Percentiles rank a stretch among this genome's conserved stretches.
Conservation (phyloP, 441 rosid genomes). For the Adansonia rubrostipa region DNA sequence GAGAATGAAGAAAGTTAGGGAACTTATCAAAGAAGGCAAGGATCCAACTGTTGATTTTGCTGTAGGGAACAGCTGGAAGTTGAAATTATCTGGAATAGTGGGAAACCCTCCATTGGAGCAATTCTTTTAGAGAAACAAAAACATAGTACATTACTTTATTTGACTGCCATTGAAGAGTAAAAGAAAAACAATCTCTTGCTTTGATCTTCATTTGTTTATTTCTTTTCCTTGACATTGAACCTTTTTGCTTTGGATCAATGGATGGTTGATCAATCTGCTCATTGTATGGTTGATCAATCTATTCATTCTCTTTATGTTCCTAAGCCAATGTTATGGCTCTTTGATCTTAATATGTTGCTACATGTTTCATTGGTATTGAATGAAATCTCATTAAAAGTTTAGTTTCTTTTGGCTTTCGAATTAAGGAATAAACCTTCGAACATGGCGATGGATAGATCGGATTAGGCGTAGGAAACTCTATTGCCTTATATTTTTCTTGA, state of each 20-base stretch:
- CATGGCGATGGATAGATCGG: not conserved
- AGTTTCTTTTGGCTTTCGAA: not conserved
- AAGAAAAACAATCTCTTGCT: not conserved
- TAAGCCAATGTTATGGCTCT: not conserved
- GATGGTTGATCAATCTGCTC: no score
- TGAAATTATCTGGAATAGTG: constrained; percentile 15
- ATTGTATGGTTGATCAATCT: not conserved
- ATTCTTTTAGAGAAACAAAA: not conserved
- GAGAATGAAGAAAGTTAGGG: constrained; percentile 45
- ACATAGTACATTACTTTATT: not conserved
- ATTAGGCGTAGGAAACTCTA: not conserved
- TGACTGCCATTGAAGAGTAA: not conserved
- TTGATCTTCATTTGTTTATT: not conserved
- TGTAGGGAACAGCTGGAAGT: constrained; percentile 21
- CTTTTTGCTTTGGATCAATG: not conserved
- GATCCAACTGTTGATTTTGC: constrained; percentile 40
- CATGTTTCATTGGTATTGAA: not conserved
- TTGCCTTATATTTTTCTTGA: not conserved
- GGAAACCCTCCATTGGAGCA: constrained; percentile 16
- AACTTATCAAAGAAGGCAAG: constrained; percentile 28
- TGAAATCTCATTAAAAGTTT: not conserved
- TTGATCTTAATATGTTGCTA: not conserved
- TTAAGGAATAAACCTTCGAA: not conserved
- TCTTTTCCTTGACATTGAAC: not conserved
- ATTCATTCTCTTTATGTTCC: not conserved